Conservation (phyloP, 768 basidiomycete genomes). For the Lentinus brumalis region DNA sequence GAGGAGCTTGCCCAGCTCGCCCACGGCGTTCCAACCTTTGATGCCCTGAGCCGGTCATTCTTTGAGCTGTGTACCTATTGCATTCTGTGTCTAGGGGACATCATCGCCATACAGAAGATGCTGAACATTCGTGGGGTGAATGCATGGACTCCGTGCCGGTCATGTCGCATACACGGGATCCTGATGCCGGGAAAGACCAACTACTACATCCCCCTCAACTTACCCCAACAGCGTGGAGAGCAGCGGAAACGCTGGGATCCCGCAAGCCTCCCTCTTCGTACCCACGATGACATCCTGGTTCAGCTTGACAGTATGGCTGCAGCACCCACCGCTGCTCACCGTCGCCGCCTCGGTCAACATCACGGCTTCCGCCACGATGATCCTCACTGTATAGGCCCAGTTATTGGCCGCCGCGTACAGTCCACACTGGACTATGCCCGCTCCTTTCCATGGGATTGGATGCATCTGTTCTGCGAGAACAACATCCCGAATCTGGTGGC, state of each 20-base stretch:
- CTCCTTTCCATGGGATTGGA: constrained; percentile 31
- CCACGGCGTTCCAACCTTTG: constrained; percentile 22
- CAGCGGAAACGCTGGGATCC: constrained; percentile 5
- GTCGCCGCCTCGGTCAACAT: constrained; percentile 13
- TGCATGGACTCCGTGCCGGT: constrained; percentile 25
- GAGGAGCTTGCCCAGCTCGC: constrained; percentile 29
- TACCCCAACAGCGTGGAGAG: not conserved
- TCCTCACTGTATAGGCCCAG: constrained; percentile 4
- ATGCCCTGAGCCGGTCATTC: not conserved
- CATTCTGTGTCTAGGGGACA: constrained; percentile 29
- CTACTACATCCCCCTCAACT: constrained; percentile 22
- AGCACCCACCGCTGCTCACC: constrained; percentile 2
- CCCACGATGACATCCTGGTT: constrained; percentile 11
- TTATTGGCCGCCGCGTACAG: not conserved
- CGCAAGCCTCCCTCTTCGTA: constrained; percentile 15
- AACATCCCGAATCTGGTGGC: constrained; percentile 23
- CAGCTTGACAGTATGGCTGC: constrained; percentile 14
- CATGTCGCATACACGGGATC: constrained; percentile 27
- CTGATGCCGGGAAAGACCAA: not conserved
- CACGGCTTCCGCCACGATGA: constrained; percentile 16
- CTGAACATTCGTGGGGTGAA: constrained; percentile 32
- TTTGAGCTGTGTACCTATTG: constrained; percentile 29
- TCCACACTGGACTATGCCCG: constrained; percentile 13
- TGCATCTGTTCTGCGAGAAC: constrained; percentile 33
- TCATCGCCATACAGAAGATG: constrained; percentile 27